Evolutionary conservation across 1,284 basidiomycete species (phyloP), one percentile per base, ranked within the genome.

Genomic region (Malassezia caprae): DNA sequence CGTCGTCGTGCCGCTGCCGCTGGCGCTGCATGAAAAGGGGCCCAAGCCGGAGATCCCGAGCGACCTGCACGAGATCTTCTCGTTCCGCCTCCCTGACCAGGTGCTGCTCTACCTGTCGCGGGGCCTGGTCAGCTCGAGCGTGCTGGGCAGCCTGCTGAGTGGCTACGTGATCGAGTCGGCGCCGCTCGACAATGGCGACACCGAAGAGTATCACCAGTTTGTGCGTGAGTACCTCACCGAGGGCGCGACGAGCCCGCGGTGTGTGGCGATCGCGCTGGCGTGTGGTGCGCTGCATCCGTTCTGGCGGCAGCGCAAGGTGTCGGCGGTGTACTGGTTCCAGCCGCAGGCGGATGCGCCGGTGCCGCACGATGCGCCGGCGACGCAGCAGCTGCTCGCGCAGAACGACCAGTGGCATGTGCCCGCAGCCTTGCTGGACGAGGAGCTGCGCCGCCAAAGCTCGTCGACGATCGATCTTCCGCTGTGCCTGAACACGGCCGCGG

Each of bases 381-480:
- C 91, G 8, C 82, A 83, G 48, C 85, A 88, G 73, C 81, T 96
- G 26, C 85, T 89, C 56, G 88, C 93, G 65, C 81, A 89, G 50
- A 87, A 94, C 31, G 79, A 83, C 1, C 84, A 85, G n/a, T 99
- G 94, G 94, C 86, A 87, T 65, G 91, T 98, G 5, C 82, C 85
- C 6, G 88, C 87, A 61, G 76, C 81, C 35, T 80, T 90, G 50
- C 84, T 99, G 44, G 90, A 96, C 75, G 88, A 94, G 69, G 93
- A 98, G 78, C 78, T 98, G 63, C 82, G 93, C 73, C 82, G 91
- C 74, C 94, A 98, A 78, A 90, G 90, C 75, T 90, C 93, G 75
- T 80, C 88, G 80, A 96, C 91, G n/a, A 96, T 96, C 69, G 93
- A 98, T 76, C 88, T 98, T 65, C 85, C 87, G 34, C 80, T 98